These are phyloP conservation scores for Solanum chaucha DNA, from an alignment of 257 asterid species.

Conservation along the genomic window DNA sequence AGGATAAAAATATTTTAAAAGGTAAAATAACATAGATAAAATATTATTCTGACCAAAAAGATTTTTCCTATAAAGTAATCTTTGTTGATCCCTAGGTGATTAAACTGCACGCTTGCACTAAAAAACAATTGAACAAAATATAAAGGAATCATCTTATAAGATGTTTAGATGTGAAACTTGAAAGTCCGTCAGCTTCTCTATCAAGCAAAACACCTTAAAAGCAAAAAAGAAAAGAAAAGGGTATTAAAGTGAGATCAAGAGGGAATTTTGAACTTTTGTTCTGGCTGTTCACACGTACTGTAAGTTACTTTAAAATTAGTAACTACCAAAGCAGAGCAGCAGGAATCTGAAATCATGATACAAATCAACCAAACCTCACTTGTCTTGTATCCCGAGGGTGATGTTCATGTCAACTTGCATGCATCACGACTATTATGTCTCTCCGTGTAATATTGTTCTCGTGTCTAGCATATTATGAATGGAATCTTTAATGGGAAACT, in stretches of 20 bases:
- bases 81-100: constrained; percentile 50
- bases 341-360: background rate
- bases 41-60: too few relatives aligned
- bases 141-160: background rate
- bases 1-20: too few relatives aligned
- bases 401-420: background rate
- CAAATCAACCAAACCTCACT: background rate
- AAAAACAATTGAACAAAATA: background rate
- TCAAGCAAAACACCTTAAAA: background rate
- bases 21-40: too few relatives aligned
- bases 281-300: background rate
- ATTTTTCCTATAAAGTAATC: background rate
- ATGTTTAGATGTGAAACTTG: background rate
- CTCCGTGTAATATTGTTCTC: background rate
- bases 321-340: background rate
- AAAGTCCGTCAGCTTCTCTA: background rate
- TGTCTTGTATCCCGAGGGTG: background rate
- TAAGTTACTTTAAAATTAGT: too few relatives aligned
- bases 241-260: background rate
- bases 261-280: background rate
- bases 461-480: background rate
- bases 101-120: background rate
- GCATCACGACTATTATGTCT: background rate
- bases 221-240: background rate
- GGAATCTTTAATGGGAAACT: too few relatives aligned